Conservation (phyloP, 2,329 filamentous ascomycete genomes). For the Endothia cerciana region DNA sequence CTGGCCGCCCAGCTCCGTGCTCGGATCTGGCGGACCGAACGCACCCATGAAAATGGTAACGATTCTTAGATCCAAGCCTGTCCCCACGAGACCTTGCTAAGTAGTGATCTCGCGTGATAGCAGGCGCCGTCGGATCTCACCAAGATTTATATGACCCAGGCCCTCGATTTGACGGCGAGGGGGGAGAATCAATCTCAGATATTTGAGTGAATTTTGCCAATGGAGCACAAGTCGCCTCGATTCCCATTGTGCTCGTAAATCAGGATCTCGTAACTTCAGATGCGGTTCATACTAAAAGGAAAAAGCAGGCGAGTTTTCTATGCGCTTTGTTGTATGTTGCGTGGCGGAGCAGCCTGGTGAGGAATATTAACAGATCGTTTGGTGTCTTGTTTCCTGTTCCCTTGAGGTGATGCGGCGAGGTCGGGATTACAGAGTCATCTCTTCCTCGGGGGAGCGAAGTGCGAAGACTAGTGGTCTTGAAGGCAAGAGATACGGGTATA, state of each 20-base stretch:
- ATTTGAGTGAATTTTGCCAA: neutral
- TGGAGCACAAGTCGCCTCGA: slow-evolving; percentile 8
- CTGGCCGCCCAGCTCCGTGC: slow-evolving; percentile 15
- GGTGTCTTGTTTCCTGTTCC: neutral
- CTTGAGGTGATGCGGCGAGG: neutral
- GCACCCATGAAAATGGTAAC: slow-evolving; percentile 24
- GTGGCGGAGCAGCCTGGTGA: neutral
- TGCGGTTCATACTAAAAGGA: neutral
- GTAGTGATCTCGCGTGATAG: neutral
- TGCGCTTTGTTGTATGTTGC: neutral
- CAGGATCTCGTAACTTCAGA: neutral
- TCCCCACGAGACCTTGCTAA: too few relatives aligned
- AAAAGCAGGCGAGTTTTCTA: neutral
- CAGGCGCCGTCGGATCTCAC: neutral
- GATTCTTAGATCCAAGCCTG: too few relatives aligned
- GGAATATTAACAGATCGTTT: neutral
- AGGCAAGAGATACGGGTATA: neutral
- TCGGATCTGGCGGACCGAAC: slow-evolving; percentile 14
- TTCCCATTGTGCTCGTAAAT: slow-evolving; percentile 20
- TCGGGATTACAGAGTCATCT: neutral
- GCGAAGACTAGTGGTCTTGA: slow-evolving; percentile 5
- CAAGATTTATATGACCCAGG: neutral
- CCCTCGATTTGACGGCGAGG: neutral
- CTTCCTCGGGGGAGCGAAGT: neutral
- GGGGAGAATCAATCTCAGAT: neutral